These are phyloP conservation scores for Euphorbia schlechtendalii DNA, from an alignment of 441 rosid species.

Conservation along the genomic window DNA sequence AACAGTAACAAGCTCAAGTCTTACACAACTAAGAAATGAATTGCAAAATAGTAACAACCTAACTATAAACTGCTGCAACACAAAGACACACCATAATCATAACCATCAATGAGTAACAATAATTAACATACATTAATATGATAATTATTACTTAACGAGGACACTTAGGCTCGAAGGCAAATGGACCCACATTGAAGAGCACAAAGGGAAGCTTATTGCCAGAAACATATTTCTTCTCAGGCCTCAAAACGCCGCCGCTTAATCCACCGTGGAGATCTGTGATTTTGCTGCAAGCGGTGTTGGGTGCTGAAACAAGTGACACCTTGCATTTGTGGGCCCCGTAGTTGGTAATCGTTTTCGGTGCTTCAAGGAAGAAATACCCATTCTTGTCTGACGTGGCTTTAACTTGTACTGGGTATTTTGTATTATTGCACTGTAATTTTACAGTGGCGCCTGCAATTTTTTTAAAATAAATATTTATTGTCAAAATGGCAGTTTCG, in stretches of 20 bases:
- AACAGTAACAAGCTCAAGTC: too few species aligned
- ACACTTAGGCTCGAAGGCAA: slow-evolving; percentile 55
- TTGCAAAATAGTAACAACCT: too few species aligned
- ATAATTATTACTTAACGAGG: slow-evolving; percentile 6
- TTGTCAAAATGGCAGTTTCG: background rate
- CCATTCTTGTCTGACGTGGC: slow-evolving; percentile 60
- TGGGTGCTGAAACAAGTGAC: slow-evolving; percentile 39
- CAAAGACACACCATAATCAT: too few species aligned
- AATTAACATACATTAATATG: background rate
- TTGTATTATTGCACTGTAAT: slow-evolving; percentile 58
- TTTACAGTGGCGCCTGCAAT: slow-evolving; percentile 54
- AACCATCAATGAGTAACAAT: too few species aligned
- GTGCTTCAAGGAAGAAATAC: slow-evolving; percentile 49
- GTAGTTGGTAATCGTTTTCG: slow-evolving; percentile 48
- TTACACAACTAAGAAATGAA: too few species aligned
- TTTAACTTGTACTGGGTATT: slow-evolving; percentile 20
- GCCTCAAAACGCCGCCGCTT: slow-evolving; percentile 39
- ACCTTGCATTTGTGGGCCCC: slow-evolving; percentile 58
- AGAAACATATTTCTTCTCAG: slow-evolving; percentile 24
- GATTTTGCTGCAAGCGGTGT: slow-evolving; percentile 34
- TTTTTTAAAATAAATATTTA: background rate
- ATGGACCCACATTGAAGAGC: slow-evolving; percentile 54
- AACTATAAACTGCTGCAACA: too few species aligned
- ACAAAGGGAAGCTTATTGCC: slow-evolving; percentile 24
- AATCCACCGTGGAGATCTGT: slow-evolving; percentile 43